Percentiles rank a stretch among this genome's conserved stretches.
Evolutionary conservation across 805 yeast genomes (phyloP).

Genomic region (Kuraishia ogatae): DNA sequence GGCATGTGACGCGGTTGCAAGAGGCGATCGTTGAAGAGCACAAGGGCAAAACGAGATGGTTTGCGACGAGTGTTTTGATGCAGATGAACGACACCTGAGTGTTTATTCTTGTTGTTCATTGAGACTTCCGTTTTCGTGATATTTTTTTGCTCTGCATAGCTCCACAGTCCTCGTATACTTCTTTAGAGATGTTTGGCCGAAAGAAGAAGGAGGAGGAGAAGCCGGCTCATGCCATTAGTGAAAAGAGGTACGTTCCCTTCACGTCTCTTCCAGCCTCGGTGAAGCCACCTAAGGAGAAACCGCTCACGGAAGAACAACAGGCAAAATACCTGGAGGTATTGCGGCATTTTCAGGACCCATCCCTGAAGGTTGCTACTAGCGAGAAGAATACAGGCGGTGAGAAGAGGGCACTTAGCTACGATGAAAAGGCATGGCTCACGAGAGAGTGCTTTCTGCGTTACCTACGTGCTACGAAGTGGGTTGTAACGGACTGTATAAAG

Average conservation of each 20-base stretch:
- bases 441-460: slow-evolving; percentile 87
- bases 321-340: slow-evolving; percentile 55
- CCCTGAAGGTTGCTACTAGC: slow-evolving; percentile 36
- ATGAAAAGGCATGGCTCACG: slow-evolving; percentile 88
- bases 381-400: slow-evolving; percentile 31
- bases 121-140: too few species aligned
- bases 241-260: slow-evolving; percentile 36
- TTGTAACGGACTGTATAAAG: slow-evolving; percentile 54
- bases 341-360: slow-evolving; percentile 49
- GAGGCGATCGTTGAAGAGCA: not conserved
- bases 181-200: not conserved
- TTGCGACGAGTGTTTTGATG: not conserved
- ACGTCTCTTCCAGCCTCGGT: slow-evolving; percentile 40
- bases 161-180: not conserved
- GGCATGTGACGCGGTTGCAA: not conserved
- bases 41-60: not conserved
- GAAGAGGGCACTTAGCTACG: slow-evolving; percentile 26
- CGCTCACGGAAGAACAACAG: slow-evolving; percentile 46
- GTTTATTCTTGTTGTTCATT: too few species aligned
- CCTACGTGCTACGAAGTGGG: slow-evolving; percentile 92
- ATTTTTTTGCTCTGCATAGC: too few species aligned
- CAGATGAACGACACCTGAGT: too few species aligned
- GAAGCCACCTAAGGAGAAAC: slow-evolving; percentile 34
- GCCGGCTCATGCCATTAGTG: not conserved
- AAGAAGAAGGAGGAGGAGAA: slow-evolving; percentile 1